Base-by-base conservation (phyloP, 148 eudicot genomes). In the Chenopodium album region DNA sequence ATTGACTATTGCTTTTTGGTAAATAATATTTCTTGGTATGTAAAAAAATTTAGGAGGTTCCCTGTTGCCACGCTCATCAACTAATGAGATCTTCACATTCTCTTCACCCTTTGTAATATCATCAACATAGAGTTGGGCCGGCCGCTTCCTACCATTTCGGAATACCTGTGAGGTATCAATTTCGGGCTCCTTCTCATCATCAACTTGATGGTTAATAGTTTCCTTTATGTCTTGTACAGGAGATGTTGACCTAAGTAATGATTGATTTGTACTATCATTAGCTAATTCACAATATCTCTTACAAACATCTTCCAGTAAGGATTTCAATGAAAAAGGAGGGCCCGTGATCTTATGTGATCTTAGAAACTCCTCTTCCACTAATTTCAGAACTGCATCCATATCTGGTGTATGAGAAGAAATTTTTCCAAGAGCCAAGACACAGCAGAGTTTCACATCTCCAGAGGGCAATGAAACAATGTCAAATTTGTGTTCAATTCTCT, bases 41-140 rank as follows among this genome's bases (percentile, higher is more conserved):
- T 91, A 93, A 77, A 78, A 83, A 69, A 90, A 93, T 9, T 41
- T 64, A 13, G 94, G 94, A 41, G 75, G 83, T 26, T 65, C 73
- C 79, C 83, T 86, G 9, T 74, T 77, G 7, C 85, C 85, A 20
- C 34, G 71, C 60, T 90, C 91, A 81, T 85, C 89, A 23, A 93
- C 76, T 78, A 93, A 75, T 31, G 94, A 86, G 29, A 93, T 90
- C 69, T 81, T 81, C 59, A 89, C 87, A 48, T 82, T 89, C 75
- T 93, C 97, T 34, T 77, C 76, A 28, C 93, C 97, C 59, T 85
- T 91, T 9, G 93, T 81, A 76, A 92, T 85, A 78, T 92, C 97
- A 73, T 73, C 81, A 19, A 89, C 63, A 23, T 66, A 87, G 34
- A 66, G 81, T 9, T 11, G 75, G 1, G 75, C 41, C 44, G 47